Conservation (phyloP, 2,329 filamentous ascomycete species). For the Dryadomyces sulphureus region DNA sequence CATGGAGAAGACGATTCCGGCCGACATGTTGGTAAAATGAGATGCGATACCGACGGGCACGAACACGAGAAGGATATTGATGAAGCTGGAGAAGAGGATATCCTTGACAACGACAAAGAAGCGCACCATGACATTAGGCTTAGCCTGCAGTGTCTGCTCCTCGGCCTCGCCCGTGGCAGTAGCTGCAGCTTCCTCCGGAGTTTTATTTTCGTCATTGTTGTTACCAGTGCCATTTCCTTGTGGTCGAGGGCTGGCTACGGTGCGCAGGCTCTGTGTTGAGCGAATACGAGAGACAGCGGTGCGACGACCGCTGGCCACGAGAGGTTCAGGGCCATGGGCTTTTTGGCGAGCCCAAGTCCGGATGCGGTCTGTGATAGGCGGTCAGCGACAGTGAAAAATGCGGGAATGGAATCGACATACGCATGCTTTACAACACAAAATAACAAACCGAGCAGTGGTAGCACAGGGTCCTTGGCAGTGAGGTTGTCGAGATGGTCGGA, state of each 20-base stretch:
- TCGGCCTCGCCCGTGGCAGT: not conserved
- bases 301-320: conserved; percentile 4
- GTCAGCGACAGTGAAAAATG: not conserved
- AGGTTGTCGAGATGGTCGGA: no score
- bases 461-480: no score
- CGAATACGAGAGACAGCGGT: not conserved
- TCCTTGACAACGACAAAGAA: conserved; percentile 32
- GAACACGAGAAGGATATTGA: conserved; percentile 54
- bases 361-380: conserved; percentile 13
- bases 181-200: not conserved
- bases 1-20: conserved; percentile 39
- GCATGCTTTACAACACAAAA: not conserved
- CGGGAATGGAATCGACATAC: not conserved
- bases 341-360: conserved; percentile 17
- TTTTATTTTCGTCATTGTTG: not conserved
- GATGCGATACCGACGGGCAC: conserved; percentile 53
- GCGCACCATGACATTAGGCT: conserved; percentile 11
- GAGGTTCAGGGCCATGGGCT: conserved; percentile 14
- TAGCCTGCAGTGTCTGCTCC: conserved; percentile 6
- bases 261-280: not conserved
- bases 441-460: not conserved
- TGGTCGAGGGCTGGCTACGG: not conserved
- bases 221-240: not conserved
- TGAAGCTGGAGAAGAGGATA: conserved; percentile 44
- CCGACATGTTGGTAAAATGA: conserved; percentile 23